Base-by-base conservation (phyloP, 2,329 filamentous ascomycete genomes). In the Ophiostoma pallidulum region DNA sequence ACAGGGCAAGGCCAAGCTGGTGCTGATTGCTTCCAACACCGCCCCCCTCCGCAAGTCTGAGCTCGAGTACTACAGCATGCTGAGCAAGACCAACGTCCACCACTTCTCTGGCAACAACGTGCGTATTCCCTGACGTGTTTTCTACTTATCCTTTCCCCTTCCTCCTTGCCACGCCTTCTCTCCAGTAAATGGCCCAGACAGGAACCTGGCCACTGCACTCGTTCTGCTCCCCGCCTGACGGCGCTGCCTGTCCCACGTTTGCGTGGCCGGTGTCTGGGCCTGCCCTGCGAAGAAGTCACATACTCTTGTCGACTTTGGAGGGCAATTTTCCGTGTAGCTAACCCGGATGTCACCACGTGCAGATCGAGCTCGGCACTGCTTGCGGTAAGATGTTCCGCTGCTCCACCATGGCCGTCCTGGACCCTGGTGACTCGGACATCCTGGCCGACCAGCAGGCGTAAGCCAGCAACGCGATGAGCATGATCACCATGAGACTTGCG, bases 91-190 rank as follows among this genome's bases (percentile, higher is more conserved):
- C 63, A 82, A 85, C 58, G 91, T 97, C 64, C 91, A 97, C 80
- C 92, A 98, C 80, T 97, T 96, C 77, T 79, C 79, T 61, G 92
- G 92, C 65, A 95, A 94, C 84, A 97, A 97, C 82, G 91, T 97
- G 84, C 84, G 91, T 88, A 49, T 37, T 37, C 31, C 18, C 31
- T 39, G n/a, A n/a, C n/a, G n/a, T n/a, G n/a, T n/a, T n/a, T n/a
- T n/a, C n/a, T n/a, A n/a, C n/a, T n/a, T n/a, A n/a, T n/a, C 41
- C 18, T 37, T 19, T 24, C 14, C 37, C 14, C 14, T 22, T 28
- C 9, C 13, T 5, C 14, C 36, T 51, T 51, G 51, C 55, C 49
- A 40, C 26, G n/a, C 19, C 40, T 33, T 45, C 36, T 33, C 40
- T 48, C 46, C 48, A 52, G 48, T 48, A 51, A 40, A 43, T 42